Base-by-base conservation (phyloP, 306 rosid genomes). In the Dryas drummondii region DNA sequence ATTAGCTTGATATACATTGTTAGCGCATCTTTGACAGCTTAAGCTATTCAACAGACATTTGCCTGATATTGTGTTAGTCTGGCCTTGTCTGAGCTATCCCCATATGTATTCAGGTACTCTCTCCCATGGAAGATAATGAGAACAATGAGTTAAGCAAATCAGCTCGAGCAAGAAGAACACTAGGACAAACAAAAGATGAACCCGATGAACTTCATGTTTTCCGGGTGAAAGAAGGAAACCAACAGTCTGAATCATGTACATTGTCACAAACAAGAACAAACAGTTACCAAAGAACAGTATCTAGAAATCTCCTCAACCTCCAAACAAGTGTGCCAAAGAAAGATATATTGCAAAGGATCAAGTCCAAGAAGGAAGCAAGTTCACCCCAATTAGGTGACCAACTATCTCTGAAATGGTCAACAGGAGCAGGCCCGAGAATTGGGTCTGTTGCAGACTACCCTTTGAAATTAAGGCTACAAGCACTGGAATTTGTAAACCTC, bases 401-500 rank as follows among this genome's bases (percentile, higher is more conserved):
- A 59, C 50, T 73, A 4, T 58, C 69, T 44, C 16, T 60, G 48
- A 58, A 68, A 22, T 79, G 83, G 75, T 79, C 75, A 49, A 67
- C 71, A 5, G 79, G 71, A 56, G 79, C 74, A 5, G 82, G 74
- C 53, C 82, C 74, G 0, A 73, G 78, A 66, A 79, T 73, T 37
- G 79, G 79, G 71, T 68, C 75, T 44, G 71, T 60, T 6, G 74
- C 76, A 1, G 83, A 80, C 59, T 73, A 61, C 66, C 83, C 79
- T 52, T 48, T 49, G 42, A 63, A 74, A 26, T 56, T 80, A 44
- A 68, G 79, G 76, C 48, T 52, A 27, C 79, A 80, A 32, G 65
- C 83, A 46, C 70, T 74, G n/a, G 78, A 74, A 57, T 61, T 68
- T 40, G 71, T 44, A 47, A 67, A 68, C 51, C 71, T 74, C 58